These are phyloP conservation scores for Pseudozyma flocculosa DNA, from an alignment of 1,284 basidiomycete genomes.

Conservation along the genomic window DNA sequence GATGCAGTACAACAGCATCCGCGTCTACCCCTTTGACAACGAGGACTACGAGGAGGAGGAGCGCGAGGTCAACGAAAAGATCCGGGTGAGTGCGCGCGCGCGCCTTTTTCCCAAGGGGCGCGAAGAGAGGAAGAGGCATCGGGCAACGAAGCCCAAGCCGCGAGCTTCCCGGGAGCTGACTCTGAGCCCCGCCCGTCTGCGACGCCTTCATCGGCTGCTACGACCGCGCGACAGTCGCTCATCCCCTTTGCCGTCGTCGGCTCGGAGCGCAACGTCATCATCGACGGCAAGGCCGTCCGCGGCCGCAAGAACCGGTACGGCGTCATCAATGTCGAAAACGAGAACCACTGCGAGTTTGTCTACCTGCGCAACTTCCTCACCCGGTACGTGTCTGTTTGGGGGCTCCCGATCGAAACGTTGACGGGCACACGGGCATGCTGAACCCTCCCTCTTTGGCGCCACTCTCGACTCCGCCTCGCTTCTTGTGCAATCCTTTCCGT, in stretches of 20 bases:
- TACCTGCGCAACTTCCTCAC: slow-evolving; percentile 96
- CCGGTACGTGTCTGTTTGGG: slow-evolving; percentile 44
- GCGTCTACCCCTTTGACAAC: slow-evolving; percentile 93
- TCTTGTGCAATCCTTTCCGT: too few species aligned
- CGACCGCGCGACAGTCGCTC: too few species aligned
- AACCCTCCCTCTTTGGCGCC: too few species aligned
- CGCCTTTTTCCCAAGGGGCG: too few species aligned
- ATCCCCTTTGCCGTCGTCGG: slow-evolving; percentile 97
- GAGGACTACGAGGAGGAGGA: slow-evolving; percentile 93
- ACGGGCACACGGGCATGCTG: too few species aligned
- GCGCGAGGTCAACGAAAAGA: slow-evolving; percentile 81
- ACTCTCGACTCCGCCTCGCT: too few species aligned
- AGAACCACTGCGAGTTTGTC: slow-evolving; percentile 95
- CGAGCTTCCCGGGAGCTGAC: too few species aligned
- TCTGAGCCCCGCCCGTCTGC: too few species aligned
- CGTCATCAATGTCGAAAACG: slow-evolving; percentile 89
- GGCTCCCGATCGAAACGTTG: too few species aligned
- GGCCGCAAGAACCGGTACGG: slow-evolving; percentile 98
- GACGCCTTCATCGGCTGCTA: too few species aligned
- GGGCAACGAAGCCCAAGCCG: too few species aligned
- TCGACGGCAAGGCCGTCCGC: slow-evolving; percentile 91
- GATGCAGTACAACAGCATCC: slow-evolving; percentile 87
- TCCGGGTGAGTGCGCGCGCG: slow-evolving; percentile 65
- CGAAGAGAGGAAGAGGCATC: too few species aligned
- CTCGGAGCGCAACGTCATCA: slow-evolving; percentile 87